Evolutionary conservation across 179 eudicot species (phyloP).

Genomic region (Gypsophila paniculata): DNA sequence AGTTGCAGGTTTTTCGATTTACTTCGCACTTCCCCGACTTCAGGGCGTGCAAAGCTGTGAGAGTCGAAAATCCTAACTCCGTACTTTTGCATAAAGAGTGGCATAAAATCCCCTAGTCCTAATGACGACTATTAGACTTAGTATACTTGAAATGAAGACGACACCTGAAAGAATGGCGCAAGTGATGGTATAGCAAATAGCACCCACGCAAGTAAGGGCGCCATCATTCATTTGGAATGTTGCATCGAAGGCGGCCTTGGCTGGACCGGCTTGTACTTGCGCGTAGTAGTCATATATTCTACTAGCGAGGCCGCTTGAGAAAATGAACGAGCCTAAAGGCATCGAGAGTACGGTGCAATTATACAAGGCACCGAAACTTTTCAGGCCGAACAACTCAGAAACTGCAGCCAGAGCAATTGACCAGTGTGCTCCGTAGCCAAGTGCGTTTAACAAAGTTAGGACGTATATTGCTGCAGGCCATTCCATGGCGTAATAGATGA

Average conservation of each 20-base stretch:
- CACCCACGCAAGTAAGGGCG: conserved; percentile 43
- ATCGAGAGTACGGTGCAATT: conserved; percentile 34
- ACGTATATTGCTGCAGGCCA: conserved; percentile 42
- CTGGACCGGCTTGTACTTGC: conserved; percentile 34
- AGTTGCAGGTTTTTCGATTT: too few relatives aligned
- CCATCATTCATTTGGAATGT: conserved; percentile 15
- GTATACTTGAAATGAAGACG: conserved; percentile 35
- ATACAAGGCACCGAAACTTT: conserved; percentile 36
- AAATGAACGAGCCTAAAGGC: conserved; percentile 50
- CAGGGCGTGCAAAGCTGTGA: too few relatives aligned
- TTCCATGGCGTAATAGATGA: conserved; percentile 36
- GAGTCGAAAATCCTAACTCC: not conserved
- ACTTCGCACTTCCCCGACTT: too few relatives aligned
- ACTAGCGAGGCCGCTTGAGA: conserved; percentile 59
- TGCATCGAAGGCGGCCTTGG: not conserved
- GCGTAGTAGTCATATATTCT: conserved; percentile 59
- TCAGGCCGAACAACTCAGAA: conserved; percentile 42
- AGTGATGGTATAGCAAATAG: conserved; percentile 52
- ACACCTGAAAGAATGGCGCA: conserved; percentile 55
- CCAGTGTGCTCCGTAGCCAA: conserved; percentile 48
- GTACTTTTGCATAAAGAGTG: conserved; percentile 40
- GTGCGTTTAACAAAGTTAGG: conserved; percentile 27
- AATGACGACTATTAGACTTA: conserved; percentile 44
- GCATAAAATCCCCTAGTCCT: conserved; percentile 58
- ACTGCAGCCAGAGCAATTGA: conserved; percentile 38